Conservation (phyloP, 176 grass and related monocot species). For the Aegilops sharonensis region DNA sequence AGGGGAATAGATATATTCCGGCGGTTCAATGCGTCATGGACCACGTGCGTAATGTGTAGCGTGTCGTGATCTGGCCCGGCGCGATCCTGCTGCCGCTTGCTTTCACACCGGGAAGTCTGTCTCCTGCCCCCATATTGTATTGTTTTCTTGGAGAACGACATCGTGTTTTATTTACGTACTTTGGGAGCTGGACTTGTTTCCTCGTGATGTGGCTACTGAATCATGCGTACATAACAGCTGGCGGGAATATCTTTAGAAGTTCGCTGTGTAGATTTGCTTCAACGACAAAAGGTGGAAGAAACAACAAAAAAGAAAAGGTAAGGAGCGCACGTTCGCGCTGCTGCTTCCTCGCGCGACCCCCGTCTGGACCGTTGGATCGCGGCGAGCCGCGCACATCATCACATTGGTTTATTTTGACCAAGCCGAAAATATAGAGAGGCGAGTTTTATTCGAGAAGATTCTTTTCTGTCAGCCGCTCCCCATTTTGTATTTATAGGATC, state of each 20-base stretch:
- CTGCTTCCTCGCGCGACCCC: no score
- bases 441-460: no score
- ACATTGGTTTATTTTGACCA: no score
- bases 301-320: no score
- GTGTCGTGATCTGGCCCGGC: not conserved
- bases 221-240: no score
- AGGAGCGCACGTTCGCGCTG: no score
- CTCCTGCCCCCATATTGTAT: not conserved
- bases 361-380: no score
- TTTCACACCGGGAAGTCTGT: not conserved
- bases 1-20: not conserved
- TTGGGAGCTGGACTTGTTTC: not conserved
- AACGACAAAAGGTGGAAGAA: no score
- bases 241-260: not conserved
- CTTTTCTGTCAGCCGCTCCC: no score
- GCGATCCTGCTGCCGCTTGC: not conserved
- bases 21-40: constrained; percentile 3
- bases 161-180: not conserved
- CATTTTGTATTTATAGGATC: no score
- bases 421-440: no score
- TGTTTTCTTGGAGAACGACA: not conserved
- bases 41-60: constrained; percentile 36
- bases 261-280: not conserved
- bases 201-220: not conserved
- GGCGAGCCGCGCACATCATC: no score